phyloP scores from a whole-genome alignment of 2,329 filamentous ascomycete species.

The Penicillium sp. region DNA sequence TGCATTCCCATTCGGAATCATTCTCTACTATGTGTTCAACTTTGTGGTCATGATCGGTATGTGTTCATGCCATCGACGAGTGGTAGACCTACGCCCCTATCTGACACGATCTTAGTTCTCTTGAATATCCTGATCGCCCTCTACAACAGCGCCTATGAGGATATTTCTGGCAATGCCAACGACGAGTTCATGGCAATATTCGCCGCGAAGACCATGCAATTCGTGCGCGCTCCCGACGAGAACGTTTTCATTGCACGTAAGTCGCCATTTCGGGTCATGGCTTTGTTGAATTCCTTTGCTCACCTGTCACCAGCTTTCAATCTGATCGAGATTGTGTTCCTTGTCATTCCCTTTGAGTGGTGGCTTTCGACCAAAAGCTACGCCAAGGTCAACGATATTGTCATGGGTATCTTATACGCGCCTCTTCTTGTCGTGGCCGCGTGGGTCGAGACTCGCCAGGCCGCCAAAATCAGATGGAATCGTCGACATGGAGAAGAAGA shows the following conservation, averaged over 20 bases:
- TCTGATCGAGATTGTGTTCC: slow-evolving; percentile 74
- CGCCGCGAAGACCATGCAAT: slow-evolving; percentile 90
- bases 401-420: slow-evolving; percentile 82
- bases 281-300: neutral
- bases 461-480: slow-evolving; percentile 64
- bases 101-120: slow-evolving; percentile 50
- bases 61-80: slow-evolving; percentile 12
- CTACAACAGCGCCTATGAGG: slow-evolving; percentile 93
- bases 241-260: slow-evolving; percentile 88
- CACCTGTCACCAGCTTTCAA: slow-evolving; percentile 59
- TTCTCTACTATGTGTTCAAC: slow-evolving; percentile 96
- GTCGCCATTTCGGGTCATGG: slow-evolving; percentile 9
- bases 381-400: slow-evolving; percentile 74
- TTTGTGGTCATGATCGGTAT: slow-evolving; percentile 83
- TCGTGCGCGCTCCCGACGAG: slow-evolving; percentile 91
- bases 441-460: slow-evolving; percentile 60
- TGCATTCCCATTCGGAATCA: slow-evolving; percentile 83
- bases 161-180: slow-evolving; percentile 85
- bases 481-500: slow-evolving; percentile 76
- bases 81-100: no score
- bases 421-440: slow-evolving; percentile 77
- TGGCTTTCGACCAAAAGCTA: slow-evolving; percentile 75
- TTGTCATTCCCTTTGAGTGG: slow-evolving; percentile 85
- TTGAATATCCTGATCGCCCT: slow-evolving; percentile 95
- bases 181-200: slow-evolving; percentile 96